Evolutionary conservation across 2,329 filamentous ascomycete species (phyloP), one percentile per base, ranked within the genome.

Genomic region (Lecanicillium sp.): DNA sequence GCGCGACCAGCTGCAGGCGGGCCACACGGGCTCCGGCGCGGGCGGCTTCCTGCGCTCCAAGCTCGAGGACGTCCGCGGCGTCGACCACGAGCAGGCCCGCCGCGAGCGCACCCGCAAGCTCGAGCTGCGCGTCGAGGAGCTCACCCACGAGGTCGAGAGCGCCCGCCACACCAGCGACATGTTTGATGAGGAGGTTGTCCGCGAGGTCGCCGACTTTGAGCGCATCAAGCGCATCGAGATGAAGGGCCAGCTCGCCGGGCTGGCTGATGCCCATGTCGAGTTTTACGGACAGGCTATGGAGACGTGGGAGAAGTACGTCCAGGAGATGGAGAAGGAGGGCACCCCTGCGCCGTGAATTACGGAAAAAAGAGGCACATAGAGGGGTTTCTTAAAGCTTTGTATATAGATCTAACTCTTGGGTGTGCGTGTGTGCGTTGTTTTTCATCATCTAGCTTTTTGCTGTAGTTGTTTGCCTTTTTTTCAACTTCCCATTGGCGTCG

Each of bases 221-320:
- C 77, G 89, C 41, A 97, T 97, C 71, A 98, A 98, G 70, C 80
- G 87, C 29, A 71, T 86, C 30, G 90, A 98, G 69, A 94, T 98
- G 62, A 86, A 87, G 59, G 77, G 83, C 47, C 89, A 92, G 50
- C 72, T 98, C 36, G 87, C 87, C 3, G 80, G 78, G 3, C 63
- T 98, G 35, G 87, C 90, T 0, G 83, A 90, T 54, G 80, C 86
- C 14, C 87, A 98, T 58, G 79, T 94, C 29, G 76, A 79, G 10
- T 97, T 96, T 60, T 98, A 95, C 58, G 78, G 78, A 41, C 77
- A 76, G 17, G 84, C 87, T 5, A 78, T 84, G 36, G 79, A 82
- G 39, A 84, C 85, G 7, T 98, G 92, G 92, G 87, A 95, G 65
- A 69, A 71, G 44, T 97, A 96, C 55, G 69, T 97, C n/a, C 71